These are phyloP conservation scores for Saposhnikovia divaricata DNA, from an alignment of 129 eudicot species.

Conservation along the genomic window DNA sequence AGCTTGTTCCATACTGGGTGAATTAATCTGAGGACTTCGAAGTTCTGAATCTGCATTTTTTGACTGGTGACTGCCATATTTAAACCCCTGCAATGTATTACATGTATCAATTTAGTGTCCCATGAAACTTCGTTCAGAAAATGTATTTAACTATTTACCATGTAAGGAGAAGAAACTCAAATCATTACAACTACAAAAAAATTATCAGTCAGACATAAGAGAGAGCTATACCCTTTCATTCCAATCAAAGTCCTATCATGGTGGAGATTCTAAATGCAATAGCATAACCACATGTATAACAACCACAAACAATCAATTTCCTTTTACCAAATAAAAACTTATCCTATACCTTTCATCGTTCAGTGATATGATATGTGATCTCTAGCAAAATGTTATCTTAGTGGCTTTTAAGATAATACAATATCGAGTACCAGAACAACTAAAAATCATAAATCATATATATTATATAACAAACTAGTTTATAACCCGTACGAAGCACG, in stretches of 20 bases:
- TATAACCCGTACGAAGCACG: too few species aligned
- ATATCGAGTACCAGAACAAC: background rate
- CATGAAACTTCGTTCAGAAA: background rate
- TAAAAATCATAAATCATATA: background rate
- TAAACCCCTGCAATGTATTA: conserved; percentile 17
- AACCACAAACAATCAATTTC: background rate
- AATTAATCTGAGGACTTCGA: conserved; percentile 11
- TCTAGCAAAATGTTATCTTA: background rate
- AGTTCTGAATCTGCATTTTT: conserved; percentile 12
- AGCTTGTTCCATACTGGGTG: conserved; percentile 10
- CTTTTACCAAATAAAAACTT: background rate
- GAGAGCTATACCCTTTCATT: background rate
- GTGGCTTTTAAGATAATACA: background rate
- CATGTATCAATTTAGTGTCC: background rate
- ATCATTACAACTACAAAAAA: background rate
- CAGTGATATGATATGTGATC: background rate
- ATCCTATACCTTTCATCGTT: background rate
- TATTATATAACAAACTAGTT: background rate
- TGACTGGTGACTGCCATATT: background rate
- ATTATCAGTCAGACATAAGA: background rate
- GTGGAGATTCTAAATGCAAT: background rate
- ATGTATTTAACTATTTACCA: background rate
- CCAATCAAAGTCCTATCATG: background rate
- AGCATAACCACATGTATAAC: background rate
- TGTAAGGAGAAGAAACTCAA: background rate